These are phyloP conservation scores for Aspergillus wentii DNA, from an alignment of 495 filamentous ascomycete species.

Conservation along the genomic window DNA sequence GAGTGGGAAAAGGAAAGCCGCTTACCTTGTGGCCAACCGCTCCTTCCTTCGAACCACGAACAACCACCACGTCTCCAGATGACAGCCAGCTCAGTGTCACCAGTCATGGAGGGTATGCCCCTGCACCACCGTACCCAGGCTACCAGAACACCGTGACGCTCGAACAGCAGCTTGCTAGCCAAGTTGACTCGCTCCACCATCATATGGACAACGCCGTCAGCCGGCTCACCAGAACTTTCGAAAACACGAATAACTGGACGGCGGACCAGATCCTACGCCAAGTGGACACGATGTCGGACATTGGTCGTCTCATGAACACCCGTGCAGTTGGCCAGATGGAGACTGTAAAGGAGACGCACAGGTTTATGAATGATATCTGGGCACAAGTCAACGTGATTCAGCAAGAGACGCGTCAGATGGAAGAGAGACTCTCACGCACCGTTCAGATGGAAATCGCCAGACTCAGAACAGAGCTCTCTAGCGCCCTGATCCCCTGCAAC, in stretches of 20 bases:
- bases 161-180: conserved; percentile 14
- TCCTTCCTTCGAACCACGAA: no score
- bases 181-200: conserved; percentile 15
- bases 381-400: conserved; percentile 5
- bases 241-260: conserved; percentile 16
- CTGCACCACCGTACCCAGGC: conserved; percentile 15
- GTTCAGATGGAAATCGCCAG: conserved; percentile 12
- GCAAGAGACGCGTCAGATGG: conserved; percentile 6
- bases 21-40: no score
- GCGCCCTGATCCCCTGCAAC: conserved; percentile 1
- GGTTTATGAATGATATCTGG: conserved; percentile 5
- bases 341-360: conserved; percentile 6
- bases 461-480: conserved; percentile 9
- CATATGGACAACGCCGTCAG: conserved; percentile 11
- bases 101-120: conserved; percentile 19
- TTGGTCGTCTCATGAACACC: conserved; percentile 6
- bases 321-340: conserved; percentile 9
- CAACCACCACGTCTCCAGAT: not conserved
- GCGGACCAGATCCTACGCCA: conserved; percentile 15
- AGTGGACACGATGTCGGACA: conserved; percentile 12
- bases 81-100: conserved; percentile 11
- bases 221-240: conserved; percentile 8
- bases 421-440: conserved; percentile 6
- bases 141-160: conserved; percentile 22
- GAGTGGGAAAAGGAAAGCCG: no score